Conservation (phyloP, 2,329 filamentous ascomycete species). For the Hirsutella thompsonii region DNA sequence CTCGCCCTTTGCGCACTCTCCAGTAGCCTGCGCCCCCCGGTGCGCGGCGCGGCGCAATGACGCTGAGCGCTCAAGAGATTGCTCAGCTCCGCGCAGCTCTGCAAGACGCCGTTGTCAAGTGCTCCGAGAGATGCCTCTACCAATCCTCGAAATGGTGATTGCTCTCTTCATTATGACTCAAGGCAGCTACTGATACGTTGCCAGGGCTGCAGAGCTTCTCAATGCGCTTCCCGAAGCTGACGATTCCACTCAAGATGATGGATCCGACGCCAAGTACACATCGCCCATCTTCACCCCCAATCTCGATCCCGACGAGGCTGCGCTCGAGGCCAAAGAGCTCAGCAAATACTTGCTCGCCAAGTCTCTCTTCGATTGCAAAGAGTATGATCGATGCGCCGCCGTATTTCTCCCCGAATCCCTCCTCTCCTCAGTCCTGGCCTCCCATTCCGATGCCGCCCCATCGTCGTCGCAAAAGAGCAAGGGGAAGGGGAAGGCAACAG, state of each 20-base stretch:
- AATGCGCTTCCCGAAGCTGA: slow-evolving; percentile 59
- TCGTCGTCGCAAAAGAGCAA: slow-evolving; percentile 41
- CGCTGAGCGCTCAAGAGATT: slow-evolving; percentile 41
- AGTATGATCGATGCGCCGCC: slow-evolving; percentile 86
- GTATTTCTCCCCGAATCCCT: slow-evolving; percentile 77
- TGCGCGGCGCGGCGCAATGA: slow-evolving; percentile 24
- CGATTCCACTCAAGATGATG: slow-evolving; percentile 36
- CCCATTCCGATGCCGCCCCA: slow-evolving; percentile 24
- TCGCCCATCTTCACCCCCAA: slow-evolving; percentile 40
- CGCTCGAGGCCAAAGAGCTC: slow-evolving; percentile 65
- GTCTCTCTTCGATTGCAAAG: slow-evolving; percentile 86
- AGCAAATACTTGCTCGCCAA: slow-evolving; percentile 83
- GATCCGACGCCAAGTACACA: slow-evolving; percentile 24
- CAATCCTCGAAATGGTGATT: slow-evolving; percentile 87
- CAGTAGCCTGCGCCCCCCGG: not conserved
- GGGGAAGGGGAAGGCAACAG: slow-evolving; percentile 32
- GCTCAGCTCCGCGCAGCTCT: slow-evolving; percentile 59
- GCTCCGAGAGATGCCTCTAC: slow-evolving; percentile 88
- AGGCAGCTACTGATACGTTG: slow-evolving; percentile 2
- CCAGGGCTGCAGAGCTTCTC: slow-evolving; percentile 86
- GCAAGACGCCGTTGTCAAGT: slow-evolving; percentile 78
- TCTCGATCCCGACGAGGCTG: slow-evolving; percentile 57
- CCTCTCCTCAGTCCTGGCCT: slow-evolving; percentile 49
- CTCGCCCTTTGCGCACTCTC: slow-evolving; percentile 1
- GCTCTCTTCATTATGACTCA: not conserved